These are phyloP conservation scores for Penicillium sp. DNA, from an alignment of 2,329 filamentous ascomycete species.

Conservation along the genomic window DNA sequence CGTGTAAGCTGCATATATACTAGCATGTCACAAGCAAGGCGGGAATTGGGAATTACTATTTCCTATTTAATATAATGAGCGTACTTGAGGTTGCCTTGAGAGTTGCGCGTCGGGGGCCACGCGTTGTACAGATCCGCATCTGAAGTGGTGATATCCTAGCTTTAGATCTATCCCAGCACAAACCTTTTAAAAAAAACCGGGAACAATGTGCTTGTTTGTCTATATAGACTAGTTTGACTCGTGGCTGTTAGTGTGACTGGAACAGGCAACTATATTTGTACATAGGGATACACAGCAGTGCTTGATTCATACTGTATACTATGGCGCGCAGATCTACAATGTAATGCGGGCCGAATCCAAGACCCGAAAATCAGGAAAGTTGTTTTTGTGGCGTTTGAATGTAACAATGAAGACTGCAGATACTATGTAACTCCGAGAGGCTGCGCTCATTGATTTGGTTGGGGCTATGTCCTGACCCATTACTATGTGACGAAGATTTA, in stretches of 20 bases:
- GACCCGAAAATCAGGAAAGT: not conserved
- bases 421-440: not conserved
- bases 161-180: not conserved
- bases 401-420: conserved; percentile 4
- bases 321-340: not conserved
- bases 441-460: not conserved
- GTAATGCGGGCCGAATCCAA: not conserved
- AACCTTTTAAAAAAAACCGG: not conserved
- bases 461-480: not conserved
- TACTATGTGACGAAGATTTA: not conserved
- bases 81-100: not conserved
- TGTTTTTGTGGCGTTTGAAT: not conserved
- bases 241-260: not conserved
- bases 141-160: not conserved
- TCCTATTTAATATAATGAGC: not conserved
- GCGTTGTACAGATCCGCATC: conserved; percentile 10
- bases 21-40: conserved; percentile 7
- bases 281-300: not conserved
- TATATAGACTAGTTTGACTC: not conserved
- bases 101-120: conserved; percentile 14
- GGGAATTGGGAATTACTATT: not conserved
- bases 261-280: not conserved
- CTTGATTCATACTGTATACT: not conserved
- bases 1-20: conserved; percentile 5
- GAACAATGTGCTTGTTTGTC: not conserved